These are phyloP conservation scores for Thalia dealbata DNA, from an alignment of 176 grass and related monocot species.

Conservation along the genomic window DNA sequence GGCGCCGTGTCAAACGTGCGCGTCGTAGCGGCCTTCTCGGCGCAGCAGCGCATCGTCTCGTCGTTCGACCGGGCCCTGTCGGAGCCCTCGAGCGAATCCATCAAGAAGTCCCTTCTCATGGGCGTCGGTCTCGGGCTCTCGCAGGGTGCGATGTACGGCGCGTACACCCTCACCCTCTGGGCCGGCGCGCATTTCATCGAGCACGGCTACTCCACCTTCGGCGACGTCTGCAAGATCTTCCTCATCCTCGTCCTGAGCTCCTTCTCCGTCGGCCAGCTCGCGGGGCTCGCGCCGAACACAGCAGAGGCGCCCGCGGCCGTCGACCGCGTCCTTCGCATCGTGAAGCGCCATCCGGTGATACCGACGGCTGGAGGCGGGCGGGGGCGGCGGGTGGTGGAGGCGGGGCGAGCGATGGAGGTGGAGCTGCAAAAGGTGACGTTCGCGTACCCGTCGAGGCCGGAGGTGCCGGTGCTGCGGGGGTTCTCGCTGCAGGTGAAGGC, in stretches of 20 bases:
- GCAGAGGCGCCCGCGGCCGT: constrained; percentile 31
- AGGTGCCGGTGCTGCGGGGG: constrained; percentile 21
- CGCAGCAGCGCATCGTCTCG: constrained; percentile 23
- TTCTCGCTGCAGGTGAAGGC: constrained; percentile 41
- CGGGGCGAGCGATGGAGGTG: constrained; percentile 32
- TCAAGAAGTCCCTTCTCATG: constrained; percentile 24
- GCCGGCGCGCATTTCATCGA: constrained; percentile 33
- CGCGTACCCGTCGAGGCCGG: constrained; percentile 36
- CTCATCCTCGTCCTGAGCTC: constrained; percentile 51
- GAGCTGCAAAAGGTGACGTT: constrained; percentile 42
- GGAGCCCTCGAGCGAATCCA: constrained; percentile 6
- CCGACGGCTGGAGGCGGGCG: neutral
- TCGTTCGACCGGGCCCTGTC: constrained; percentile 25
- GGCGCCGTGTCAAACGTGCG: constrained; percentile 38
- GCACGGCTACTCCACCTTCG: constrained; percentile 16
- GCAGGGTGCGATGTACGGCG: constrained; percentile 43
- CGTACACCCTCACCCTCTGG: constrained; percentile 43
- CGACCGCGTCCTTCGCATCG: constrained; percentile 20
- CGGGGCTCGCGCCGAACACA: constrained; percentile 36
- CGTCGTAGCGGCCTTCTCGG: constrained; percentile 34
- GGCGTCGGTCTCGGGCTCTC: constrained; percentile 38
- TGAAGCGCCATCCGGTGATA: constrained; percentile 28
- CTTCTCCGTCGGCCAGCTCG: constrained; percentile 39
- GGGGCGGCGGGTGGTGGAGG: constrained; percentile 18
- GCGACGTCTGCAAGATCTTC: constrained; percentile 57